Conservation (phyloP, 140 eudicot genomes). For the Senecio squalidus region DNA sequence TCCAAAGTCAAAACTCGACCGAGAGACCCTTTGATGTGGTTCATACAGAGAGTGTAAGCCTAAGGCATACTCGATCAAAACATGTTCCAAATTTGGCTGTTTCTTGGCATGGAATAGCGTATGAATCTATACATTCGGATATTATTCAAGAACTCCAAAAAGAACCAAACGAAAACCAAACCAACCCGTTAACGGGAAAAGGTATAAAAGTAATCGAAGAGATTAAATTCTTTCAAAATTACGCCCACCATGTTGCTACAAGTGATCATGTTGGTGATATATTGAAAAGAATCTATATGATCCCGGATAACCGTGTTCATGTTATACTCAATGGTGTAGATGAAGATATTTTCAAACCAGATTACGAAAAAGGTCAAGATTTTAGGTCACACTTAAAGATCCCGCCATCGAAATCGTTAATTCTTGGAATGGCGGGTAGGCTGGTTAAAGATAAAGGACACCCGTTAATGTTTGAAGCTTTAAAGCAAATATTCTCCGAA, state of each 20-base stretch:
- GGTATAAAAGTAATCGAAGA: conserved; percentile 49
- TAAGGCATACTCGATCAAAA: conserved; percentile 49
- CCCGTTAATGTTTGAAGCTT: conserved; percentile 62
- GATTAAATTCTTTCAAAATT: conserved; percentile 50
- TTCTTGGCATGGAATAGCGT: conserved; percentile 86
- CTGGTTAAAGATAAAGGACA: conserved; percentile 80
- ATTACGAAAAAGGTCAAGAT: conserved; percentile 23
- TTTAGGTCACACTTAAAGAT: conserved; percentile 37
- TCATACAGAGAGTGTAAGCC: conserved; percentile 73
- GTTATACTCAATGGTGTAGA: conserved; percentile 67
- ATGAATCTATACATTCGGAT: conserved; percentile 65
- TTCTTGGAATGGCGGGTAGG: conserved; percentile 69
- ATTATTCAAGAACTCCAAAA: conserved; percentile 63
- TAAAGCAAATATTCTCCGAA: conserved; percentile 48
- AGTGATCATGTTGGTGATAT: conserved; percentile 72
- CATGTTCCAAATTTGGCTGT: conserved; percentile 50
- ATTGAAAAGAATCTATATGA: conserved; percentile 62
- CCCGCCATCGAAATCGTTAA: conserved; percentile 34
- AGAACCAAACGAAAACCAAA: conserved; percentile 25
- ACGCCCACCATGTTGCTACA: conserved; percentile 79
- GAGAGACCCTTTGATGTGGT: conserved; percentile 53
- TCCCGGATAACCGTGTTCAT: conserved; percentile 69
- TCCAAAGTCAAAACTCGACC: conserved; percentile 40
- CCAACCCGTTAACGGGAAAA: conserved; percentile 30
- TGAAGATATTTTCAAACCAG: conserved; percentile 55